Conservation (phyloP, 2,329 filamentous ascomycete species). For the Pseudocercospora cruenta region DNA sequence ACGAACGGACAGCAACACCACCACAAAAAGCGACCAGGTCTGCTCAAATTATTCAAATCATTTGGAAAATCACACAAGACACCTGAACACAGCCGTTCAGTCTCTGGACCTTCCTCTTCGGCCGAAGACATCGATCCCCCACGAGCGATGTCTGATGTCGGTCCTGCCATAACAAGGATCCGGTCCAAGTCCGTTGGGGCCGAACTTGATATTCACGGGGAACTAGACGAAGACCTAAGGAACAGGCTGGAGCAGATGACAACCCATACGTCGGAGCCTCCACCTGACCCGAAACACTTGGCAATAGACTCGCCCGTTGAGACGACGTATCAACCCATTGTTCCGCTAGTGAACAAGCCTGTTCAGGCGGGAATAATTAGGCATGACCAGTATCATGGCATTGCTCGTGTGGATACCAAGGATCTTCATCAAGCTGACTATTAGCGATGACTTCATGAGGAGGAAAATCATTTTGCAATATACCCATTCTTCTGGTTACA, state of each 20-base stretch:
- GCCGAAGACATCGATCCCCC: conserved; percentile 28
- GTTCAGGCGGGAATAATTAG: conserved; percentile 40
- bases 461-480: neutral
- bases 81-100: conserved; percentile 16
- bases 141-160: conserved; percentile 36
- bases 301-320: conserved; percentile 35
- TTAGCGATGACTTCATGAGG: neutral
- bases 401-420: conserved; percentile 41
- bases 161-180: conserved; percentile 23
- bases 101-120: conserved; percentile 15
- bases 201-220: conserved; percentile 13
- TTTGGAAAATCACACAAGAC: conserved; percentile 28
- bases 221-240: conserved; percentile 20
- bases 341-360: conserved; percentile 33
- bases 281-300: conserved; percentile 11
- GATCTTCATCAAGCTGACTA: conserved; percentile 40
- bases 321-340: conserved; percentile 20
- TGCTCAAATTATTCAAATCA: conserved; percentile 35
- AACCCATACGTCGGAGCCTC: conserved; percentile 21
- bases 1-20: conserved; percentile 13
- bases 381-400: conserved; percentile 48
- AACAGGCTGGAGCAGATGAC: conserved; percentile 25
- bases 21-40: conserved; percentile 32
- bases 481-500: neutral
- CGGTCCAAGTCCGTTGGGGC: conserved; percentile 31